Conservation (phyloP, 495 filamentous ascomycete genomes). For the Daldinia loculata region DNA sequence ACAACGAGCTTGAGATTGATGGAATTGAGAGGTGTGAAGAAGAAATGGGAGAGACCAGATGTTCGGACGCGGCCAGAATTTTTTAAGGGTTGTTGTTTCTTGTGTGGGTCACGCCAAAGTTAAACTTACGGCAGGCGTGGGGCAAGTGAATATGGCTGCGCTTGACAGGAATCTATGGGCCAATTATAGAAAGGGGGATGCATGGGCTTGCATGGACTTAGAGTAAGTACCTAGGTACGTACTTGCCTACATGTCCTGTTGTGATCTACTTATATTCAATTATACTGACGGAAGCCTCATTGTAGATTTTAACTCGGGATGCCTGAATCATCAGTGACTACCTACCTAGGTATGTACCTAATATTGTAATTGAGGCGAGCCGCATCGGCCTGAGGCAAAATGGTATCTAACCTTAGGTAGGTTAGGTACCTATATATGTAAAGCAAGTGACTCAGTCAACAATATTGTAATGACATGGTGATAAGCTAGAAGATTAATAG, state of each 20-base stretch:
- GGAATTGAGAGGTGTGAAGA: conserved; percentile 58
- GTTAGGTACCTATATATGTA: too few species aligned
- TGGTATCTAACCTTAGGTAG: background rate
- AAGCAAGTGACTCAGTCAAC: background rate
- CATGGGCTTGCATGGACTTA: background rate
- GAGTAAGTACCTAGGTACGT: conserved; percentile 20
- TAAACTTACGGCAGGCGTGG: conserved; percentile 45
- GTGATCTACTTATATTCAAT: background rate
- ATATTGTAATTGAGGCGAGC: background rate
- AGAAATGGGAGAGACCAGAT: conserved; percentile 53
- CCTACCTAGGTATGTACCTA: background rate
- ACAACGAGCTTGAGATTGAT: conserved; percentile 53
- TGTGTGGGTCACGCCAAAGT: conserved; percentile 44
- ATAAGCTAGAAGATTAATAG: background rate
- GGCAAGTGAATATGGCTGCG: conserved; percentile 19
- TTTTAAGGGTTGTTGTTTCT: conserved; percentile 63
- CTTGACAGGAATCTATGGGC: conserved; percentile 31
- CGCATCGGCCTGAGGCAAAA: background rate
- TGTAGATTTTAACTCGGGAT: background rate
- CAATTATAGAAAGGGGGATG: conserved; percentile 15
- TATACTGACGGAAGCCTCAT: background rate
- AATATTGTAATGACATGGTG: background rate
- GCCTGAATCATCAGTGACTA: background rate
- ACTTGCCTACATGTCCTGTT: background rate
- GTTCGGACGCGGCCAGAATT: conserved; percentile 52